Conservation (phyloP, 495 filamentous ascomycete species). For the Chlorociboria aeruginascens region DNA sequence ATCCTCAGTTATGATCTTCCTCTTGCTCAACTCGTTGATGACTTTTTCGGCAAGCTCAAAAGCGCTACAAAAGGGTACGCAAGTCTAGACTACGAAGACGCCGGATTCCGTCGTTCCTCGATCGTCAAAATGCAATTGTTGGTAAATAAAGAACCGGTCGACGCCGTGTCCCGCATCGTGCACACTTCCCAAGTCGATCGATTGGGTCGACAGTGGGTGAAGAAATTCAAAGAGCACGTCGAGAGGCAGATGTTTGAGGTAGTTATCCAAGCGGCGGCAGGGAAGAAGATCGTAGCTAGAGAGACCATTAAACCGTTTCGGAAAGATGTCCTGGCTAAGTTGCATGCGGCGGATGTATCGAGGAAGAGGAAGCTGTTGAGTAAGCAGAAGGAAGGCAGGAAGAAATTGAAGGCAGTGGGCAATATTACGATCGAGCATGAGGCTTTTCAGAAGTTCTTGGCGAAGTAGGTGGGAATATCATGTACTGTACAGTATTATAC, state of each 20-base stretch:
- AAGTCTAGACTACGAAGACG: conserved; percentile 89
- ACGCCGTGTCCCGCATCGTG: conserved; percentile 85
- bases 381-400: conserved; percentile 94
- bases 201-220: conserved; percentile 76
- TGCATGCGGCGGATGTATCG: conserved; percentile 82
- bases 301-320: conserved; percentile 95
- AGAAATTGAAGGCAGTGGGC: conserved; percentile 61
- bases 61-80: conserved; percentile 65
- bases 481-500: neutral
- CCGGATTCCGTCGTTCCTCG: conserved; percentile 67
- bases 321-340: conserved; percentile 86
- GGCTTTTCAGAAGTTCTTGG: conserved; percentile 82
- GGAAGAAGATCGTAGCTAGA: conserved; percentile 72
- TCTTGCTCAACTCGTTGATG: conserved; percentile 78
- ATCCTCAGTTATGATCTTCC: conserved; percentile 90
- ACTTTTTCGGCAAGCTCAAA: conserved; percentile 96
- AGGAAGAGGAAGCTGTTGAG: conserved; percentile 80
- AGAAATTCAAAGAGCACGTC: conserved; percentile 94
- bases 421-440: conserved; percentile 88
- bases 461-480: conserved; percentile 26
- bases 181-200: conserved; percentile 67
- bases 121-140: conserved; percentile 86
- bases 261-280: conserved; percentile 83
- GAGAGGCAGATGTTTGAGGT: conserved; percentile 94
- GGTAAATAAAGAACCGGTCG: conserved; percentile 86